A percentile compares a stretch with the other conserved stretches of the same genome.
Conservation (phyloP, 2,329 filamentous ascomycete species). For the Colletotrichum cereale region DNA sequence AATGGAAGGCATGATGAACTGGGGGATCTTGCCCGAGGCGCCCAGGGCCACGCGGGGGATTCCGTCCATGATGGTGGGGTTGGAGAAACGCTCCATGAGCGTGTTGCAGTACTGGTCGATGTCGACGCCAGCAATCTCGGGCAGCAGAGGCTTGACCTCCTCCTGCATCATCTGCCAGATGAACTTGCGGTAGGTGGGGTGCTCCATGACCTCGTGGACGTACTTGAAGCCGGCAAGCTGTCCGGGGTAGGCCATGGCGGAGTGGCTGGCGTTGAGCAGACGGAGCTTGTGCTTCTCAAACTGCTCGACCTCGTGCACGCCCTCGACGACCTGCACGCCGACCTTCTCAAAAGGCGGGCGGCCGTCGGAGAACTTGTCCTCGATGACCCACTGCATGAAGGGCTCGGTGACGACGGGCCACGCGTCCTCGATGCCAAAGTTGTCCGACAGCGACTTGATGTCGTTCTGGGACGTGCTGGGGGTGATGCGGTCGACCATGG, state of each 20-base stretch:
- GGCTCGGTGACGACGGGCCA: conserved; percentile 69
- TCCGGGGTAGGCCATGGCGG: conserved; percentile 63
- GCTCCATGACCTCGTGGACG: conserved; percentile 66
- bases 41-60: conserved; percentile 64
- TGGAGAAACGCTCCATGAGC: conserved; percentile 66
- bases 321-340: conserved; percentile 63
- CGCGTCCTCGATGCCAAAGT: conserved; percentile 61
- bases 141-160: conserved; percentile 65
- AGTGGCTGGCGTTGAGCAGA: conserved; percentile 66
- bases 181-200: conserved; percentile 60
- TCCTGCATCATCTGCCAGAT: conserved; percentile 68
- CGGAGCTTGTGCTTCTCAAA: conserved; percentile 70
- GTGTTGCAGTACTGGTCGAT: conserved; percentile 66
- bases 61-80: conserved; percentile 68
- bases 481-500: conserved; percentile 69
- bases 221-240: conserved; percentile 66
- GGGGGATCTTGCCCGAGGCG: conserved; percentile 66
- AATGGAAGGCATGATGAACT: conserved; percentile 63
- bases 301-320: conserved; percentile 65
- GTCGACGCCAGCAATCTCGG: conserved; percentile 62
- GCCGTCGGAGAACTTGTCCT: conserved; percentile 64
- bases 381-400: conserved; percentile 68
- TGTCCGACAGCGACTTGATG: conserved; percentile 57
- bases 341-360: conserved; percentile 65
- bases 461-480: conserved; percentile 61